phyloP scores from a whole-genome alignment of 805 yeast species.

The Saturnispora gosingensis region DNA sequence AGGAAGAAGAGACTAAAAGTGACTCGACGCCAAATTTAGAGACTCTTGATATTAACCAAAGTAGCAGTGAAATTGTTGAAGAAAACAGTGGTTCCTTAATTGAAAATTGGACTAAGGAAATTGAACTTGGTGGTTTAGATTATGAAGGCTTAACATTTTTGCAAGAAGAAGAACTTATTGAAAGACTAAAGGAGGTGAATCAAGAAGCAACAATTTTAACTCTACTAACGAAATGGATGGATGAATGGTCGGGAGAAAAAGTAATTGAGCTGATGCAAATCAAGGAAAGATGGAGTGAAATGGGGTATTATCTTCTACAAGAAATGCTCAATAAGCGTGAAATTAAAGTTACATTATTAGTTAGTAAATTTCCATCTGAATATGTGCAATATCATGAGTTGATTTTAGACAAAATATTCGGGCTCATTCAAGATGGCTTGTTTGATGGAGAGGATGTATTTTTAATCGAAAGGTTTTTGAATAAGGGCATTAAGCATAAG shows the following conservation, averaged over 20 bases:
- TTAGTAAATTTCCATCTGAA: not conserved
- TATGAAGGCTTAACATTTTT: constrained; percentile 1
- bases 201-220: not conserved
- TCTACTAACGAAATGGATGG: not conserved
- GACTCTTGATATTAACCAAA: constrained; percentile 11
- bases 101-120: constrained; percentile 3
- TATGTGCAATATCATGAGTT: constrained; percentile 3
- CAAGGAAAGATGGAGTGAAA: not conserved
- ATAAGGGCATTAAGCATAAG: constrained; percentile 1
- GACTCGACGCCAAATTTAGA: constrained; percentile 15
- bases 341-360: not conserved
- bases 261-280: not conserved
- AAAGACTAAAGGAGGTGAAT: not conserved
- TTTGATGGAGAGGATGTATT: constrained; percentile 12
- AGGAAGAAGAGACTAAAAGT: constrained; percentile 3
- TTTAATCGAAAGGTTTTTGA: constrained; percentile 8
- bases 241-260: not conserved
- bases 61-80: not conserved
- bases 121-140: not conserved
- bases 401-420: constrained; percentile 5
- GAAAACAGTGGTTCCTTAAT: not conserved
- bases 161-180: not conserved
- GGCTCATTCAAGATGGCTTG: not conserved
- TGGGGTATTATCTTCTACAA: constrained; percentile 2
- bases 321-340: constrained; percentile 2